Conservation (phyloP, 768 basidiomycete species). For the Lactarius indigo region DNA sequence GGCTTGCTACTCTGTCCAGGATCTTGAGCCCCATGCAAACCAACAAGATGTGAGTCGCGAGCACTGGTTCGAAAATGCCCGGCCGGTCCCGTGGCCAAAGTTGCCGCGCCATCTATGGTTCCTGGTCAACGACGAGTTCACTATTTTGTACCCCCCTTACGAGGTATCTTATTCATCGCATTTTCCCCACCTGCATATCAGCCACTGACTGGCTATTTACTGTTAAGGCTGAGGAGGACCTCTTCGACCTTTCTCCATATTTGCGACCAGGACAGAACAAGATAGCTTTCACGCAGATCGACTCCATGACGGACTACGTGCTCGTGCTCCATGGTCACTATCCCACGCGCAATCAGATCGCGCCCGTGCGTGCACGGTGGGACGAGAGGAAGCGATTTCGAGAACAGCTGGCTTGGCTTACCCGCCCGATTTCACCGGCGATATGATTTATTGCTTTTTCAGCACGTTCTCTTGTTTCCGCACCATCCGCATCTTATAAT, state of each 20-base stretch:
- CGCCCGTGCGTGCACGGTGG: slow-evolving; percentile 8
- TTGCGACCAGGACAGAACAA: slow-evolving; percentile 12
- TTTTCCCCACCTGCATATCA: no score
- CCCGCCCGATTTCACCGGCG: slow-evolving; percentile 2
- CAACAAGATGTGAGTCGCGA: slow-evolving; percentile 6
- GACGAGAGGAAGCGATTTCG: slow-evolving; percentile 1
- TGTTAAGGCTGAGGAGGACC: slow-evolving; percentile 10
- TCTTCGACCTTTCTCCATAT: slow-evolving; percentile 16
- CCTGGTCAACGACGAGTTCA: slow-evolving; percentile 1
- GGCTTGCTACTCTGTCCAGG: slow-evolving; percentile 12
- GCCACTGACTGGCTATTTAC: neutral
- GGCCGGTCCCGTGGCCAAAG: slow-evolving; percentile 17
- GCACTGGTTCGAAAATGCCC: slow-evolving; percentile 20
- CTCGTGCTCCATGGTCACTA: slow-evolving; percentile 18
- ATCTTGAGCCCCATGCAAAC: slow-evolving; percentile 7
- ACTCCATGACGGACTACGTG: slow-evolving; percentile 6
- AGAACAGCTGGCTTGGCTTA: slow-evolving; percentile 1
- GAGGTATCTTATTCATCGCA: neutral
- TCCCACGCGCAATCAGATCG: slow-evolving; percentile 13
- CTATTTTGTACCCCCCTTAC: slow-evolving; percentile 7
- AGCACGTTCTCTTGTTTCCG: neutral
- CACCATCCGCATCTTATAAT: neutral
- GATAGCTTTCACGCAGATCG: slow-evolving; percentile 10
- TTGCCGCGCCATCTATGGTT: slow-evolving; percentile 12
- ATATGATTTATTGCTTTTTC: neutral